Base-by-base conservation (phyloP, 805 yeast genomes). In the Candida xyloterini region DNA sequence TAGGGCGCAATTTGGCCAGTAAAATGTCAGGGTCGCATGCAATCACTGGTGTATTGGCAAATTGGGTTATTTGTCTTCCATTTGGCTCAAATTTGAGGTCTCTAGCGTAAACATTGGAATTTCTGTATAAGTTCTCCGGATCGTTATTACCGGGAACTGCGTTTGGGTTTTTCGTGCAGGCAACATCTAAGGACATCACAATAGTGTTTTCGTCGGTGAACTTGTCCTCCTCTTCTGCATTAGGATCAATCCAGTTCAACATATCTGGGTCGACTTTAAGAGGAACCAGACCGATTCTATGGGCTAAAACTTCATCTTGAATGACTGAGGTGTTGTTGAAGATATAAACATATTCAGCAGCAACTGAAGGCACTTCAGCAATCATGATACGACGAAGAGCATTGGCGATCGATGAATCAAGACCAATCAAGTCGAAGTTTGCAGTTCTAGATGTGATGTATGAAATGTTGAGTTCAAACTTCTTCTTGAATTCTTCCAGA, bases 361-460 rank as follows among this genome's bases (percentile, higher is more conserved):
- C 98, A 33, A 91, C 95, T 2, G 93, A 77, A 15, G 99, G 99
- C 28, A 93, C 95, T 62, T 93, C 99, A 1, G 97, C 78, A 40
- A 93, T 81, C 98, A 93, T 90, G 54, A 93, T 85, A 58, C 99
- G 83, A 60, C 99, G 82, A 66, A 91, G 89, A 0, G 99, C 97
- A 68, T 93, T 93, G 31, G 98, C 90, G 42, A 93, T 70, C 10
- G 98, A 86, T 1, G 98, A 85, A 63, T 93, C 99, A 36, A 90
- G 67, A 55, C 87, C 82, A 42, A 85, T 67, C 48, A 93, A 70
- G 62, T 93, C 99, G 55, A 93, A 93, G 62, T 87, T 88, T 42
- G 91, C 88, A 22, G 71, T 67, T 60, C 90, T 75, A 43, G 81
- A 84, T 32, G 77, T 71, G 43, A 81, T 66, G 54, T 78, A 76